These are phyloP conservation scores for Candida ovalis DNA, from an alignment of 805 yeast genomes.

Conservation along the genomic window DNA sequence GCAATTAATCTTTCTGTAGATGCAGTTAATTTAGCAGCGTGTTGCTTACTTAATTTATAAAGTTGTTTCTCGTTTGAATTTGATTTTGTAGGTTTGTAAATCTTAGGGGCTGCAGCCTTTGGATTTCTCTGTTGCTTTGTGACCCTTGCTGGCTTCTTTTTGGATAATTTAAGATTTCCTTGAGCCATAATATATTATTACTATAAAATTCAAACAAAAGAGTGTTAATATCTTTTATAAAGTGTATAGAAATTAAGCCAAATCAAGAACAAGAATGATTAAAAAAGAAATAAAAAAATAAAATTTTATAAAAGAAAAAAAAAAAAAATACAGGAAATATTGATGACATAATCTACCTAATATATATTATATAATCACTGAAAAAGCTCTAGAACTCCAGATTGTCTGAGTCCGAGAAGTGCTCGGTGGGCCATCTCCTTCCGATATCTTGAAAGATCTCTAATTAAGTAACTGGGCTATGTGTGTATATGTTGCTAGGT, in stretches of 20 bases:
- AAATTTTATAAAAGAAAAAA: too few species aligned
- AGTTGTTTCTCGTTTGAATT: conserved; percentile 41
- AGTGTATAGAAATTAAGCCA: too few species aligned
- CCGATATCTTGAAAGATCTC: too few species aligned
- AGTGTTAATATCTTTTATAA: too few species aligned
- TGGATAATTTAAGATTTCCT: conserved; percentile 56
- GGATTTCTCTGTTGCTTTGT: conserved; percentile 65
- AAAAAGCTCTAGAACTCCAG: too few species aligned
- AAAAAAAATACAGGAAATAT: not conserved
- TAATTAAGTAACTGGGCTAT: not conserved
- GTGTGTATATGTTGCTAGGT: not conserved
- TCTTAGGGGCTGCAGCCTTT: conserved; percentile 70
- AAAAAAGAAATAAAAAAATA: too few species aligned
- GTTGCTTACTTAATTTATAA: conserved; percentile 55
- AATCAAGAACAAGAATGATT: too few species aligned
- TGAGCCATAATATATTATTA: conserved; percentile 55
- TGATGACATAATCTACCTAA: not conserved
- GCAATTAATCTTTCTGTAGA: conserved; percentile 84
- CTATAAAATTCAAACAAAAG: not conserved
- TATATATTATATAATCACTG: too few species aligned
- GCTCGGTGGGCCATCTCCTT: not conserved
- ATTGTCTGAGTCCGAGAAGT: not conserved
- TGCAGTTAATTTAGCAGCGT: conserved; percentile 47
- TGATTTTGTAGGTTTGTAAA: conserved; percentile 62
- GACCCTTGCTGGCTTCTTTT: conserved; percentile 47